Conservation (phyloP, 495 filamentous ascomycete species). For the Podospora pseudoanserina region DNA sequence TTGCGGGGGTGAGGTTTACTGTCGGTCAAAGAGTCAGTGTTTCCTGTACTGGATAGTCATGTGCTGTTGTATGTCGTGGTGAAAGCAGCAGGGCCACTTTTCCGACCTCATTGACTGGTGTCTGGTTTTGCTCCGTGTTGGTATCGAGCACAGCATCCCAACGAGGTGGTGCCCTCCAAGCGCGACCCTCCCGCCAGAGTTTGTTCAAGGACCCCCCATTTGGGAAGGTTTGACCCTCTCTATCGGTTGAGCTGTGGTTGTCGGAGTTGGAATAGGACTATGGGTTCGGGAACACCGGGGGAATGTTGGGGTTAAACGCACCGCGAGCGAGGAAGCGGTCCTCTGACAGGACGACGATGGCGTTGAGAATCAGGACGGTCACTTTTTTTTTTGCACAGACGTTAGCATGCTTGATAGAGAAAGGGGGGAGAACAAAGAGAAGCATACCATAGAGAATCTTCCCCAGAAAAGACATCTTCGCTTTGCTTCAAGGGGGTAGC, state of each 20-base stretch:
- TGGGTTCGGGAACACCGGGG: too few relatives aligned
- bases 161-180: too few relatives aligned
- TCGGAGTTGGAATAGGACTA: neutral
- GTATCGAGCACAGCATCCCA: too few relatives aligned
- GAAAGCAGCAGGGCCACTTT: too few relatives aligned
- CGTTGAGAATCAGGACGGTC: conserved; percentile 82
- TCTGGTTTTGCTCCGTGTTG: too few relatives aligned
- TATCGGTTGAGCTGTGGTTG: too few relatives aligned
- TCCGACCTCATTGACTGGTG: too few relatives aligned
- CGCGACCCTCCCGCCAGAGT: too few relatives aligned
- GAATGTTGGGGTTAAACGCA: conserved; percentile 42
- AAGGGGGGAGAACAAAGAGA: neutral
- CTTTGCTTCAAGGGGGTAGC: neutral
- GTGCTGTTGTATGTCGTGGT: too few relatives aligned
- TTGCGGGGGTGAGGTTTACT: conserved; percentile 76
- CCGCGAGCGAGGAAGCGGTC: conserved; percentile 95
- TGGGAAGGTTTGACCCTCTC: too few relatives aligned
- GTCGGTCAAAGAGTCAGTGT: neutral
- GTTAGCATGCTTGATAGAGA: neutral
- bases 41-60: too few relatives aligned
- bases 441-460: conserved; percentile 17
- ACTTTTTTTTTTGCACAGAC: conserved; percentile 53
- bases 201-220: too few relatives aligned
- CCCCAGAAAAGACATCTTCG: conserved; percentile 19
- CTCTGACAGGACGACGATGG: conserved; percentile 92